Evolutionary conservation across 257 asterid species (phyloP).

Genomic region (Paraleonurus japonicus): DNA sequence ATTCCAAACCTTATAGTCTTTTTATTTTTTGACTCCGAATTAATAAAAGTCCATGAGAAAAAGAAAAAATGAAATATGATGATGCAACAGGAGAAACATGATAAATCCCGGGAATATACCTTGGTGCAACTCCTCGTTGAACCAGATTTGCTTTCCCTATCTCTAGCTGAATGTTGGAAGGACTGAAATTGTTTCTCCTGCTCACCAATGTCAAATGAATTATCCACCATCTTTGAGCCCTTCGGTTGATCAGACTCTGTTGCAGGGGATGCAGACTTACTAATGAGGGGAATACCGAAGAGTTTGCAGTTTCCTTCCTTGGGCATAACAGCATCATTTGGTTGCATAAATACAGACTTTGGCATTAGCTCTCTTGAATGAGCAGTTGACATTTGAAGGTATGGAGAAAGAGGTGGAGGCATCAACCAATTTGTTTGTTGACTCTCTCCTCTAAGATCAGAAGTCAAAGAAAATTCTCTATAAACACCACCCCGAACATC

Average conservation of each 20-base stretch:
- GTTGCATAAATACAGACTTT: constrained; percentile 39
- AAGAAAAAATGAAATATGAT: not conserved
- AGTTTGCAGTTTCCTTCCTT: constrained; percentile 77
- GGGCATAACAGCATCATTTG: constrained; percentile 45
- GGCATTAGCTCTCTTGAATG: constrained; percentile 57
- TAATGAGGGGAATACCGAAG: constrained; percentile 70
- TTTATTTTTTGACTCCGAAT: too few relatives aligned
- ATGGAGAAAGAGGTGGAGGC: constrained; percentile 68
- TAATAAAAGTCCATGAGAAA: too few relatives aligned
- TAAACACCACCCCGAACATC: constrained; percentile 47
- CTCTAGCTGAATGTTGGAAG: constrained; percentile 39
- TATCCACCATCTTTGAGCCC: constrained; percentile 52
- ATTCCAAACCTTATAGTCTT: too few relatives aligned
- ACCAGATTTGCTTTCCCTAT: constrained; percentile 61
- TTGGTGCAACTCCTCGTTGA: constrained; percentile 95
- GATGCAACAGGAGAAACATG: not conserved
- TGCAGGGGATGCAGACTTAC: constrained; percentile 40
- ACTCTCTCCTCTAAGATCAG: constrained; percentile 51
- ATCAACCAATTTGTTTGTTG: constrained; percentile 71
- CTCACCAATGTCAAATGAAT: constrained; percentile 44
- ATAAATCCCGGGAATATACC: too few relatives aligned
- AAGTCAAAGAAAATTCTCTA: constrained; percentile 47
- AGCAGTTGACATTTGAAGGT: constrained; percentile 49
- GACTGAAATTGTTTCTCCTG: constrained; percentile 56
- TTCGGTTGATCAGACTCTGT: constrained; percentile 60